Percentiles rank a stretch among this genome's conserved stretches.
These are phyloP conservation scores for Debaryomyces maramus DNA, from an alignment of 805 yeast genomes.

Conservation along the genomic window DNA sequence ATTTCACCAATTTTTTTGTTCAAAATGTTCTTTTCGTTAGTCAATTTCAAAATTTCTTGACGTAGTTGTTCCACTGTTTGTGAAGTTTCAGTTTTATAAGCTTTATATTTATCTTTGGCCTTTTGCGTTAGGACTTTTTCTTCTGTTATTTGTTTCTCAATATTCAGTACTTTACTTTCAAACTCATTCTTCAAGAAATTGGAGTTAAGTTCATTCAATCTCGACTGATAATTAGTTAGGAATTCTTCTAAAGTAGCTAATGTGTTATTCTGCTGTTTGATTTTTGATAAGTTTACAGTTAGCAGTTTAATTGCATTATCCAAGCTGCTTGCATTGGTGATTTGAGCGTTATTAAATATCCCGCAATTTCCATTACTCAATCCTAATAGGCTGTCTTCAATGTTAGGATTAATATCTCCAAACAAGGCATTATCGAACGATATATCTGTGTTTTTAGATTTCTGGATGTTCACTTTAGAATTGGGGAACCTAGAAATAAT, in stretches of 20 bases:
- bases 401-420: conserved; percentile 52
- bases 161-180: conserved; percentile 10
- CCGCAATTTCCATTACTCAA: conserved; percentile 51
- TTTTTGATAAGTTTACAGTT: conserved; percentile 54
- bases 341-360: conserved; percentile 57
- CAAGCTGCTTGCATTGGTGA: conserved; percentile 55
- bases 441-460: conserved; percentile 1
- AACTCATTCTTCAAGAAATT: conserved; percentile 22
- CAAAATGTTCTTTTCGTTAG: background rate
- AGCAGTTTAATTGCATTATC: conserved; percentile 57
- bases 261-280: conserved; percentile 58
- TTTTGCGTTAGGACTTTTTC: conserved; percentile 15
- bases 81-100: conserved; percentile 2
- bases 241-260: conserved; percentile 56
- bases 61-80: conserved; percentile 3
- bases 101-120: conserved; percentile 15
- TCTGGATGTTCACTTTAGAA: conserved; percentile 5
- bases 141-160: conserved; percentile 17
- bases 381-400: conserved; percentile 54
- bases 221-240: conserved; percentile 46
- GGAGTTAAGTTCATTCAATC: conserved; percentile 25
- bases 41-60: background rate
- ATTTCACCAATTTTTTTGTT: background rate
- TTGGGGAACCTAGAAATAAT: conserved; percentile 17
- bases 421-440: conserved; percentile 61